phyloP scores from a whole-genome alignment of 441 rosid genomes.

The Croton laevigatus region DNA sequence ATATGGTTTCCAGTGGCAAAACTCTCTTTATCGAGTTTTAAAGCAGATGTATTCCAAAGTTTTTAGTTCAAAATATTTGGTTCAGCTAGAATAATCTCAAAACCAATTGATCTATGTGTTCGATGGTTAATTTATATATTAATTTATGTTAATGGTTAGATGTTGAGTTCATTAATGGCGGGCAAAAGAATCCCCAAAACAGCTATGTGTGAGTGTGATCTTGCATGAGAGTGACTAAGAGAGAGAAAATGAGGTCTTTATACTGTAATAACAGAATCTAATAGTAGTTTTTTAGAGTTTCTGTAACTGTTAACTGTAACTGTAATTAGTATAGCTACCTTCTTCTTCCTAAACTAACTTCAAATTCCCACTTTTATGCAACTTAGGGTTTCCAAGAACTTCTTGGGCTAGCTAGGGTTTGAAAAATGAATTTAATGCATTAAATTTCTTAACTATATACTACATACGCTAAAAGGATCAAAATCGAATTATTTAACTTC shows the following conservation, averaged over 20 bases:
- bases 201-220: slow-evolving; percentile 12
- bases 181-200: slow-evolving; percentile 34
- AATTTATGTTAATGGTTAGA: not conserved
- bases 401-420: slow-evolving; percentile 33
- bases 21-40: no score
- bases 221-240: slow-evolving; percentile 10
- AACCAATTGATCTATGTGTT: no score
- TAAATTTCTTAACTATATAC: not conserved
- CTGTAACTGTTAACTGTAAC: not conserved
- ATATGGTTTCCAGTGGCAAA: no score
- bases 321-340: no score
- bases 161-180: slow-evolving; percentile 24
- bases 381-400: slow-evolving; percentile 41
- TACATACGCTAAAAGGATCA: not conserved
- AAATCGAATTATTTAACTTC: not conserved
- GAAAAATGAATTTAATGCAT: slow-evolving; percentile 9
- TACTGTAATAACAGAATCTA: slow-evolving; percentile 12
- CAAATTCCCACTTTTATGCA: slow-evolving; percentile 17
- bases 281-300: slow-evolving; percentile 7
- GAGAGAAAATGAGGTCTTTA: not conserved
- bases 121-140: not conserved
- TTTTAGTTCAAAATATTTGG: no score
- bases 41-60: no score
- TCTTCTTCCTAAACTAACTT: slow-evolving; percentile 2
- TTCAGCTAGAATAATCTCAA: no score